These are phyloP conservation scores for Castanea sativa DNA, from an alignment of 306 rosid species.

Conservation along the genomic window DNA sequence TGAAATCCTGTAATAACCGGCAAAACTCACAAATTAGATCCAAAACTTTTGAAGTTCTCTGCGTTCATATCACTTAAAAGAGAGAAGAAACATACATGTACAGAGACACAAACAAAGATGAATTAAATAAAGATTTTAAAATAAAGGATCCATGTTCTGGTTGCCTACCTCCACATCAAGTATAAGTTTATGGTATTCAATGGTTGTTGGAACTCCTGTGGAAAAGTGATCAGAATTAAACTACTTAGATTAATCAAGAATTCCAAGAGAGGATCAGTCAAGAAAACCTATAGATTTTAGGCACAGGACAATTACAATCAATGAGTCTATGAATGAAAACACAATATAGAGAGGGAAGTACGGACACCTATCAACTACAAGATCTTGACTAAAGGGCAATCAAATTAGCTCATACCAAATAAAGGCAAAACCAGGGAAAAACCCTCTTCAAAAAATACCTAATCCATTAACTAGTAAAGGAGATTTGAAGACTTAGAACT, in stretches of 20 bases:
- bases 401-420: neutral
- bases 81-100: neutral
- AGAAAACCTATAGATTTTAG: no score
- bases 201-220: slow-evolving; percentile 97
- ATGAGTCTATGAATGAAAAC: neutral
- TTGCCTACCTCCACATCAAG: slow-evolving; percentile 74
- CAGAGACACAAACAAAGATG: neutral
- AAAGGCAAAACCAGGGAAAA: neutral
- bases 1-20: slow-evolving; percentile 65
- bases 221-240: neutral
- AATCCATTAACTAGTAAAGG: neutral
- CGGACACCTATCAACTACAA: neutral
- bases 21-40: slow-evolving; percentile 14
- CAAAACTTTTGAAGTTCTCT: neutral
- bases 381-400: neutral
- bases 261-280: neutral
- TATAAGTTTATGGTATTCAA: slow-evolving; percentile 95
- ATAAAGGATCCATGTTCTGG: neutral
- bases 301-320: neutral
- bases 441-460: neutral
- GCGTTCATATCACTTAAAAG: no score
- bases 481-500: neutral
- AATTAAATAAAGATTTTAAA: neutral
- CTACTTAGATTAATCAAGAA: neutral
- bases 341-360: neutral